phyloP scores from a whole-genome alignment of 2,329 filamentous ascomycete genomes.

The Xylaria sp. region DNA sequence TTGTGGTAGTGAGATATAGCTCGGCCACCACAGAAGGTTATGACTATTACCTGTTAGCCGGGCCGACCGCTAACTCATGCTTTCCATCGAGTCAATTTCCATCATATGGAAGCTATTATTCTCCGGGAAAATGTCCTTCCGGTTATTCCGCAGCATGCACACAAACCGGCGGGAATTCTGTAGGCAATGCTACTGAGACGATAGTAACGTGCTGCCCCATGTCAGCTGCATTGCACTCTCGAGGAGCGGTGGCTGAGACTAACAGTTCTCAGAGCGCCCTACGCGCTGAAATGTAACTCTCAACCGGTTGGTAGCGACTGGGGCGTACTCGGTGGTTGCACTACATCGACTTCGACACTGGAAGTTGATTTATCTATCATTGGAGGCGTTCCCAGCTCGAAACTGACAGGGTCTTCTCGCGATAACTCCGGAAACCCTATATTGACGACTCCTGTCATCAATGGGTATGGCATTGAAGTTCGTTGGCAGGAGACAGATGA shows the following conservation, averaged over 20 bases:
- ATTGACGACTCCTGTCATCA: slow-evolving; percentile 9
- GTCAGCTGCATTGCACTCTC: background rate
- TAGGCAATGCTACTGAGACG: slow-evolving; percentile 10
- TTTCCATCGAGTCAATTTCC: slow-evolving; percentile 23
- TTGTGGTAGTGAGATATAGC: background rate
- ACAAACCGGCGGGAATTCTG: background rate
- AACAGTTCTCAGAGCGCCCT: background rate
- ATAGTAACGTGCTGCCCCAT: slow-evolving; percentile 25
- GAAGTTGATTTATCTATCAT: slow-evolving; percentile 2
- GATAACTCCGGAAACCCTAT: background rate
- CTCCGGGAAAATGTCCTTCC: slow-evolving; percentile 25
- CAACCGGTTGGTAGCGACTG: slow-evolving; percentile 3
- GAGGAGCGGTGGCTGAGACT: background rate
- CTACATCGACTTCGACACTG: background rate
- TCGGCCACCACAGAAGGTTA: background rate
- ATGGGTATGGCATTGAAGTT: slow-evolving; percentile 22
- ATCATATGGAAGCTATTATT: slow-evolving; percentile 19
- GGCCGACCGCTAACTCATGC: slow-evolving; percentile 8
- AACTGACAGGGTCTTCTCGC: background rate
- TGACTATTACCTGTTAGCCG: slow-evolving; percentile 19
- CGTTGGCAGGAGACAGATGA: slow-evolving; percentile 26
- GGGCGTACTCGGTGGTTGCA: slow-evolving; percentile 20
- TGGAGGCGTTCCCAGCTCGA: background rate
- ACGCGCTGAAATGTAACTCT: slow-evolving; percentile 16
- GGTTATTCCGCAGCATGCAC: slow-evolving; percentile 21